phyloP scores from a whole-genome alignment of 2,329 filamentous ascomycete species.

The Hymenoscyphus fructigenus region DNA sequence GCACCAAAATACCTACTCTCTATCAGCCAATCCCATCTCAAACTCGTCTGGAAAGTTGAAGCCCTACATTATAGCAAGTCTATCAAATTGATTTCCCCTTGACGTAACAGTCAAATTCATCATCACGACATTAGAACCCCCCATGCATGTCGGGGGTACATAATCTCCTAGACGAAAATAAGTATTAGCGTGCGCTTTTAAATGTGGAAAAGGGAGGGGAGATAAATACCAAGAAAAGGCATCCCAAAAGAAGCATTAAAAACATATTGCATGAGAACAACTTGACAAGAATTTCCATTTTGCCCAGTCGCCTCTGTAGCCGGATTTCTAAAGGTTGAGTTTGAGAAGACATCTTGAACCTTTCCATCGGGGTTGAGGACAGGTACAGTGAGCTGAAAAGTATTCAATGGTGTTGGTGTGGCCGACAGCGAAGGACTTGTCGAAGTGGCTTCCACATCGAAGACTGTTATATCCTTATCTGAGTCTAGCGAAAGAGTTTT shows the following conservation, averaged over 20 bases:
- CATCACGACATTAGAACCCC: constrained; percentile 65
- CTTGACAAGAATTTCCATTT: constrained; percentile 3
- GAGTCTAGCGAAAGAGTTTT: too few relatives aligned
- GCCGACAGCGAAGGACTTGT: too few relatives aligned
- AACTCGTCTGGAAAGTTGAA: too few relatives aligned
- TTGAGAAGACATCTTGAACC: constrained; percentile 1
- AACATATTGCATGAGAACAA: constrained; percentile 60
- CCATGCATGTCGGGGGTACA: constrained; percentile 57
- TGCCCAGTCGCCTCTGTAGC: neutral
- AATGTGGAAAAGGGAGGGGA: neutral
- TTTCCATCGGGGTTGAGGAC: constrained; percentile 43
- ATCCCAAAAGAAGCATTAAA: constrained; percentile 69
- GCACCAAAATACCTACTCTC: constrained; percentile 60
- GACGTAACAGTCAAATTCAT: constrained; percentile 75
- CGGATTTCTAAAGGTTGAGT: neutral
- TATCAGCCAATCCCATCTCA: neutral
- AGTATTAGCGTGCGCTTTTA: neutral
- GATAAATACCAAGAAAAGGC: constrained; percentile 65
- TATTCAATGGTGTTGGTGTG: constrained; percentile 44
- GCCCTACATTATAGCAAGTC: constrained; percentile 62
- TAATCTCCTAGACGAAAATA: constrained; percentile 51
- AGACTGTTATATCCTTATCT: too few relatives aligned
- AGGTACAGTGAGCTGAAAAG: constrained; percentile 68
- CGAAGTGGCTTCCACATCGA: too few relatives aligned
- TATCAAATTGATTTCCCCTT: constrained; percentile 70